Conservation (phyloP, 192 early-diverging fungal genomes). For the Umbelopsis isabellina region DNA sequence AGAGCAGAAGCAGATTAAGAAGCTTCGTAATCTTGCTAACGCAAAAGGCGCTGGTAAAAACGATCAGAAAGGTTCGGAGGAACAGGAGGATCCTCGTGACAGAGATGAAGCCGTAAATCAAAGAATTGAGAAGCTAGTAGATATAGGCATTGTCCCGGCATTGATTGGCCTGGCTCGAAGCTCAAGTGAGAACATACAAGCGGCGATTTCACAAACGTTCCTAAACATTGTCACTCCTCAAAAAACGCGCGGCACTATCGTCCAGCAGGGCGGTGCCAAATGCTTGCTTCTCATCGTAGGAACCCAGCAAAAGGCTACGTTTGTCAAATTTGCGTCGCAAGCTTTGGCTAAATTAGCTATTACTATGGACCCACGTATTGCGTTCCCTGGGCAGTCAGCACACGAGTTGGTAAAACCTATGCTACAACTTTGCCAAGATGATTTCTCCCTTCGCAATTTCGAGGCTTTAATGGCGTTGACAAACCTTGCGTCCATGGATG, state of each 20-base stretch:
- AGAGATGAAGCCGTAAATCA: constrained; percentile 62
- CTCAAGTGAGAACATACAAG: constrained; percentile 61
- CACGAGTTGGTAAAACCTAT: constrained; percentile 77
- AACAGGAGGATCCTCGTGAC: constrained; percentile 57
- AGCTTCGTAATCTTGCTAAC: constrained; percentile 53
- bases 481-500: constrained; percentile 80
- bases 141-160: constrained; percentile 59
- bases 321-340: constrained; percentile 61
- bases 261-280: constrained; percentile 82
- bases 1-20: constrained; percentile 81
- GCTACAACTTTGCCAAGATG: constrained; percentile 59
- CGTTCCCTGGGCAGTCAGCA: constrained; percentile 72
- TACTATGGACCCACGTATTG: constrained; percentile 84
- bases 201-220: constrained; percentile 67
- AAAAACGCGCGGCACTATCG: constrained; percentile 68
- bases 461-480: constrained; percentile 94
- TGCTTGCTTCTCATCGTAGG: constrained; percentile 56
- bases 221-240: constrained; percentile 74
- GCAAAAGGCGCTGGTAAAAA: constrained; percentile 26
- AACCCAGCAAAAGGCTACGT: not conserved
- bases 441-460: constrained; percentile 75
- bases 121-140: constrained; percentile 59
- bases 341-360: constrained; percentile 94
- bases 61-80: not conserved
- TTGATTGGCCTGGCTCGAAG: constrained; percentile 56